Evolutionary conservation across 208 protist genomes (phyloP), one percentile per base, ranked within the genome.

Genomic region (Acanthamoeba triangularis): DNA sequence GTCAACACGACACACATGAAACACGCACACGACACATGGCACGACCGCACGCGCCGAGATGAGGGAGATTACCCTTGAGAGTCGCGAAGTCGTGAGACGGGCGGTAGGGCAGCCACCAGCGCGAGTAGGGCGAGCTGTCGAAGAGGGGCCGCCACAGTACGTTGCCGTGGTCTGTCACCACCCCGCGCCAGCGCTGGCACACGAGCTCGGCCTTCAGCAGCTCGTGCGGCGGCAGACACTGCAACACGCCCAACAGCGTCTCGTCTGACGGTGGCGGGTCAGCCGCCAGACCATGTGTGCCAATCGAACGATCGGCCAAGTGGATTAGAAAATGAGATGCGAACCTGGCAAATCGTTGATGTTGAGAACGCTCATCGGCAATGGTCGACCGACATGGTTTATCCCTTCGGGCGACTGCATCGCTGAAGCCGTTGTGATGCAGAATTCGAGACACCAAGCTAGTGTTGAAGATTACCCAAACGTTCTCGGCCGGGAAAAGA

Each of bases 131-230:
- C 41, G 80, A 88, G 47, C 13, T 28, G 6, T 33, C 49, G 25
- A 88, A 88, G 49, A 65, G 13, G 13, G 80, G 16, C 25, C 35
- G 14, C 80, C 80, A 88, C 0, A 88, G 52, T 1, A 88, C 49
- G 10, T 88, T 30, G 37, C 44, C 11, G 49, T 88, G 80, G 23
- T 25, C 49, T 1, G 80, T 88, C 28, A 49, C 80, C 25, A 88
- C 49, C 13, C 47, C 80, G 49, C 80, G 80, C 80, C 80, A 88
- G 28, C 80, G 80, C 80, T 63, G 44, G 52, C 80, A 88, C 80
- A 88, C 80, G 11, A 88, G 80, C 80, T 88, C 80, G 47, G 49
- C 80, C 47, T 49, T 88, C 80, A 88, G 30, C n/a, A 88, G 44
- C 28, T 41, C 80, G 25, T 88, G 80, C 41, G 80, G 49, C 16